These are phyloP conservation scores for Aspergillus viridinutans DNA, from an alignment of 2,329 filamentous ascomycete genomes.

Conservation along the genomic window DNA sequence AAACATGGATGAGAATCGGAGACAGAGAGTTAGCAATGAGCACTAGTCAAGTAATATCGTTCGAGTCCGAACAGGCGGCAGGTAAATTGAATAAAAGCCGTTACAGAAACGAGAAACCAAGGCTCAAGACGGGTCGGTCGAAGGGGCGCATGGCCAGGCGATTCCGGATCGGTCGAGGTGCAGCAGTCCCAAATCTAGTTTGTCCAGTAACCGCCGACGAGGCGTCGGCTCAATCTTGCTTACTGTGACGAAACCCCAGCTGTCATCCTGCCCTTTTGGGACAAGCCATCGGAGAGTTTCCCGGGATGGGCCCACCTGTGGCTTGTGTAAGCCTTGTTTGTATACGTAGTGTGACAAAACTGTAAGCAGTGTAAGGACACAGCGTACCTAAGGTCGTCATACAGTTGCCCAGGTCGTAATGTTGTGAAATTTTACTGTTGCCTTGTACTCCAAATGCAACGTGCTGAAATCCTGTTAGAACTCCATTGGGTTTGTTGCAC, in stretches of 20 bases:
- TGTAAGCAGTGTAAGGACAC: neutral
- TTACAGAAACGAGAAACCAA: neutral
- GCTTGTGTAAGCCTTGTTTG: neutral
- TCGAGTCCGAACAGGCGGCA: neutral
- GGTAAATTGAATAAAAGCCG: neutral
- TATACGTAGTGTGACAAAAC: neutral
- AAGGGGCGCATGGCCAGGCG: neutral
- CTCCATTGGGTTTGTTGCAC: neutral
- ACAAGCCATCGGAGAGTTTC: conserved; percentile 29
- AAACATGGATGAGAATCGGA: neutral
- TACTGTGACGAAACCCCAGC: conserved; percentile 19
- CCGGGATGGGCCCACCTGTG: conserved; percentile 16
- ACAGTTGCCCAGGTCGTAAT: neutral
- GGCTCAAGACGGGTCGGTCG: neutral
- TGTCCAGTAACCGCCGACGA: neutral
- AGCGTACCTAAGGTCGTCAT: neutral
- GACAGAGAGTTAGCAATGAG: neutral
- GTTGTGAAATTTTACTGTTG: neutral
- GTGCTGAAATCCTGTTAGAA: neutral
- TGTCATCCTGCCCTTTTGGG: conserved; percentile 28
- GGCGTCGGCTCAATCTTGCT: conserved; percentile 2
- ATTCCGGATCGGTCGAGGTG: conserved; percentile 17
- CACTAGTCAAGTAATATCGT: neutral
- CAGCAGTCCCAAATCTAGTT: conserved; percentile 12
- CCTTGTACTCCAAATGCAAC: neutral